These are phyloP conservation scores for Neocatenulostroma microsporum DNA, from an alignment of 2,329 filamentous ascomycete species.

Conservation along the genomic window DNA sequence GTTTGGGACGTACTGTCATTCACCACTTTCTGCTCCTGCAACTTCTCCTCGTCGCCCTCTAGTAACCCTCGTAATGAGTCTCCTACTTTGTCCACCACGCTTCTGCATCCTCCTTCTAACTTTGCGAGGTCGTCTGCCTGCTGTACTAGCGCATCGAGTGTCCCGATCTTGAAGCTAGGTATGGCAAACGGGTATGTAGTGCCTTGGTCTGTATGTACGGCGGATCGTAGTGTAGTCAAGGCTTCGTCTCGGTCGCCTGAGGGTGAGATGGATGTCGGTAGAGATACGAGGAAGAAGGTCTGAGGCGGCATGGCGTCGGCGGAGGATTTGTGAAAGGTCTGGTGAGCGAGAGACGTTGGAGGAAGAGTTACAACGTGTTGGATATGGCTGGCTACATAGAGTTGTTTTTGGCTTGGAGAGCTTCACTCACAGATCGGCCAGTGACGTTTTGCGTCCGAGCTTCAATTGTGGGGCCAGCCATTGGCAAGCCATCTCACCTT, in stretches of 20 bases:
- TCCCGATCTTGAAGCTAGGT: conserved; percentile 96
- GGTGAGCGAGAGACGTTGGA: neutral
- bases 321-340: no score
- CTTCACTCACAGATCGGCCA: conserved; percentile 1
- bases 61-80: conserved; percentile 78
- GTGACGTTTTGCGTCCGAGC: conserved; percentile 7
- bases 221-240: conserved; percentile 64
- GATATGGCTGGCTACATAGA: no score
- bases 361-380: neutral
- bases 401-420: conserved; percentile 2
- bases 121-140: conserved; percentile 93
- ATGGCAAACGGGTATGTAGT: conserved; percentile 70
- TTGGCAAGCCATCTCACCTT: neutral
- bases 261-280: conserved; percentile 79
- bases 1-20: conserved; percentile 68
- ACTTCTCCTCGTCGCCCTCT: conserved; percentile 74
- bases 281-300: conserved; percentile 81
- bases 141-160: conserved; percentile 86
- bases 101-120: conserved; percentile 70
- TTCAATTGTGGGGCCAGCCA: conserved; percentile 5
- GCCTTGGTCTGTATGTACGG: conserved; percentile 66
- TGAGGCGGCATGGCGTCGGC: conserved; percentile 25
- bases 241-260: conserved; percentile 75
- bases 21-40: conserved; percentile 80
- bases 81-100: conserved; percentile 77